phyloP scores from a whole-genome alignment of 164 flowering plant species.

The Stephania cephalantha region DNA sequence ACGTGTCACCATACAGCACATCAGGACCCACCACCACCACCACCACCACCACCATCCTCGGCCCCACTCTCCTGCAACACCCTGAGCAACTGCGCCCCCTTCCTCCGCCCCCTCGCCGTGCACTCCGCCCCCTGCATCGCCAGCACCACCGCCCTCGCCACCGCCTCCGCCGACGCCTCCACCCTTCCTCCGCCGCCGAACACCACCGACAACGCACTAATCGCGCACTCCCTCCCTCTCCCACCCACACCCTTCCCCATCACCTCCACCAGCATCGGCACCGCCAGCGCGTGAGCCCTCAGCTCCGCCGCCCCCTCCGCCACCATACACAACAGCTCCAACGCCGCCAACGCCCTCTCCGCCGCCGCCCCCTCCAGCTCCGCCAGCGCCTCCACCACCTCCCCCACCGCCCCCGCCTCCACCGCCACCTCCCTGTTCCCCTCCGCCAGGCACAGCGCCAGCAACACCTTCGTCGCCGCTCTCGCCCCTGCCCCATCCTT shows the following conservation, averaged over 20 bases:
- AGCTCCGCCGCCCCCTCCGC: constrained; percentile 72
- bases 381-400: constrained; percentile 49
- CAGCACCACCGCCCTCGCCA: constrained; percentile 72
- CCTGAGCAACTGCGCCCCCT: constrained; percentile 66
- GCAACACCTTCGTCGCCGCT: constrained; percentile 56
- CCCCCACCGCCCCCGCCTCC: constrained; percentile 42
- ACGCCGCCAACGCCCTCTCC: constrained; percentile 76
- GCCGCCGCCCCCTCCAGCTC: constrained; percentile 59
- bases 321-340: constrained; percentile 78
- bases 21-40: constrained; percentile 5
- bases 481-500: constrained; percentile 32
- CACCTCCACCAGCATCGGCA: constrained; percentile 75
- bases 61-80: constrained; percentile 30
- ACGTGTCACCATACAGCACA: too few relatives aligned
- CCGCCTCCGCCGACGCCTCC: constrained; percentile 62
- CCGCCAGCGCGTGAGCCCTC: constrained; percentile 69
- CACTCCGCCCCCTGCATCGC: constrained; percentile 80
- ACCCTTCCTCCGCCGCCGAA: constrained; percentile 22
- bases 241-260: constrained; percentile 52
- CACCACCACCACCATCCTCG: constrained; percentile 10
- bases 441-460: constrained; percentile 72
- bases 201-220: constrained; percentile 58
- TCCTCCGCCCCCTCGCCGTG: constrained; percentile 67
- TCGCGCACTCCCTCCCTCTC: constrained; percentile 66
- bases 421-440: constrained; percentile 71